Evolutionary conservation across 352 stramenopile species (phyloP).

Genomic region (Pythium dissotocum): DNA sequence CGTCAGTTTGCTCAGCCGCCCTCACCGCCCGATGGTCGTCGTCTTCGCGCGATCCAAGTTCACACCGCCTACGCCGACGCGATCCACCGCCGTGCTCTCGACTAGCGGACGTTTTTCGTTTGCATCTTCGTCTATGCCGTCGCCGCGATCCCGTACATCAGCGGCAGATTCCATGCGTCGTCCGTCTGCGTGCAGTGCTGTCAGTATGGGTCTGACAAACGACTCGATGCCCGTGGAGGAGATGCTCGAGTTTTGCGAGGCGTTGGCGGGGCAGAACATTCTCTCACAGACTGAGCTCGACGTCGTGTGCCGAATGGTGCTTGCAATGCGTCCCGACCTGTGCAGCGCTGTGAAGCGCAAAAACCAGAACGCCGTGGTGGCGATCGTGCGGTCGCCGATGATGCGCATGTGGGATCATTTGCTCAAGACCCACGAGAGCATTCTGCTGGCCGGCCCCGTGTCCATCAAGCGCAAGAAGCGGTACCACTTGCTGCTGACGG

Average conservation of each 20-base stretch:
- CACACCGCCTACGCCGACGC: slow-evolving; percentile 55
- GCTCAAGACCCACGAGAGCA: slow-evolving; percentile 82
- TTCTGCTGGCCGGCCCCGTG: slow-evolving; percentile 76
- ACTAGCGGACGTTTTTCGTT: slow-evolving; percentile 67
- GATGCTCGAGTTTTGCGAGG: slow-evolving; percentile 87
- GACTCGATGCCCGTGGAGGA: slow-evolving; percentile 63
- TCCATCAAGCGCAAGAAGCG: slow-evolving; percentile 85
- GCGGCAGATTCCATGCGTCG: slow-evolving; percentile 19
- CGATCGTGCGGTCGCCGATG: slow-evolving; percentile 76
- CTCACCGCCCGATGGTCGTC: slow-evolving; percentile 71
- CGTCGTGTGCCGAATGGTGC: slow-evolving; percentile 78
- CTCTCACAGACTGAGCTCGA: slow-evolving; percentile 67
- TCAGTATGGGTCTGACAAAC: slow-evolving; percentile 42
- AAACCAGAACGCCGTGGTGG: slow-evolving; percentile 83
- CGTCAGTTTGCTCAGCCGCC: slow-evolving; percentile 72
- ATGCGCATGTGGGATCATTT: slow-evolving; percentile 85
- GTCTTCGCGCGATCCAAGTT: slow-evolving; percentile 78
- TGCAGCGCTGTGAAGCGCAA: slow-evolving; percentile 75
- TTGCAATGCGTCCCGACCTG: slow-evolving; percentile 70
- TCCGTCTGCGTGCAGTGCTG: slow-evolving; percentile 25
- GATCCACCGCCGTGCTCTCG: slow-evolving; percentile 34
- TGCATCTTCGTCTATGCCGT: slow-evolving; percentile 66
- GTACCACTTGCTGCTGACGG: slow-evolving; percentile 81
- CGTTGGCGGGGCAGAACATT: slow-evolving; percentile 47
- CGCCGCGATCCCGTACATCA: slow-evolving; percentile 37